phyloP scores from a whole-genome alignment of 140 eudicot species.

The Oenanthe javanica region DNA sequence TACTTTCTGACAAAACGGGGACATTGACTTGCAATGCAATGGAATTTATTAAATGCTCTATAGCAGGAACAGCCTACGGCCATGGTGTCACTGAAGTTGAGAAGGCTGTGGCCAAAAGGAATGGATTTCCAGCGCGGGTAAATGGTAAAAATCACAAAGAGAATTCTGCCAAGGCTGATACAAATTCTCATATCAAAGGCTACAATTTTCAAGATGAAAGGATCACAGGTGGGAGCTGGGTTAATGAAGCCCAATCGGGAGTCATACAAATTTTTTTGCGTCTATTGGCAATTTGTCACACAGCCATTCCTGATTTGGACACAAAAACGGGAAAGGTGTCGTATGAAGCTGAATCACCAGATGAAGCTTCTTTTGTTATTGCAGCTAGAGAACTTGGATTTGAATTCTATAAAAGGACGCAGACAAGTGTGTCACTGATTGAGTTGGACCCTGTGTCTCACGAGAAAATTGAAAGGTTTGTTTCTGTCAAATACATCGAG shows the following conservation, averaged over 20 bases:
- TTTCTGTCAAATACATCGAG: not conserved
- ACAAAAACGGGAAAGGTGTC: constrained; percentile 60
- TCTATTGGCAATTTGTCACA: constrained; percentile 80
- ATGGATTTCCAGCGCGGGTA: constrained; percentile 51
- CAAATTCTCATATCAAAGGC: constrained; percentile 50
- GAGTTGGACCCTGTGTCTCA: constrained; percentile 64
- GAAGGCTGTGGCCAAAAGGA: constrained; percentile 78
- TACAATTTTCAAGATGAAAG: constrained; percentile 82
- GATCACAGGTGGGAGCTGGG: constrained; percentile 70
- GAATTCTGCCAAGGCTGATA: constrained; percentile 21
- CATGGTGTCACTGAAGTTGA: constrained; percentile 91
- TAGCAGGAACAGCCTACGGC: constrained; percentile 88
- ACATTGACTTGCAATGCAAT: constrained; percentile 90
- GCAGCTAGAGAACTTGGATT: constrained; percentile 96
- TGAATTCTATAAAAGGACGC: constrained; percentile 83
- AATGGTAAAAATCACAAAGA: constrained; percentile 28
- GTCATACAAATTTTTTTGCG: constrained; percentile 70
- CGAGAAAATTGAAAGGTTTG: constrained; percentile 62
- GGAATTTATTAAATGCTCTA: constrained; percentile 90
- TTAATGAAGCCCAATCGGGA: constrained; percentile 48
- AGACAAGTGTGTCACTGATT: constrained; percentile 51
- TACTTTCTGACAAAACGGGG: constrained; percentile 92
- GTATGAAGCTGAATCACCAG: constrained; percentile 97
- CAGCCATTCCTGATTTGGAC: constrained; percentile 86
- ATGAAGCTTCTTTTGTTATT: constrained; percentile 93